Evolutionary conservation across 208 protist species (phyloP), one percentile per base, ranked within the genome.

Genomic region (Crithidia fasciculata): DNA sequence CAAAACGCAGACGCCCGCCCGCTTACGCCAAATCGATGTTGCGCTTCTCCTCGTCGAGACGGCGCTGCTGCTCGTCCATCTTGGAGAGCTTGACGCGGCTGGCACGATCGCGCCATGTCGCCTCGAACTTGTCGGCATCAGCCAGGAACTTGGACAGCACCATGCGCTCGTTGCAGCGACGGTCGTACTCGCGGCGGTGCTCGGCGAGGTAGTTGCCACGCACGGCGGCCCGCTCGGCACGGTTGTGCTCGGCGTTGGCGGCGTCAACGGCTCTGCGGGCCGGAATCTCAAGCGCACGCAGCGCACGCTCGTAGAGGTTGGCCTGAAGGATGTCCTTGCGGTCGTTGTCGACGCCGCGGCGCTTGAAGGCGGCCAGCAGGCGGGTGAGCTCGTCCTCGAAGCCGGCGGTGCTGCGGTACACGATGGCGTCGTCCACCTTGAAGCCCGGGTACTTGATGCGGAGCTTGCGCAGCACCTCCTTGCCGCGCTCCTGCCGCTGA

Each of bases 101-200:
- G 28, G 55, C 54, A 18, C 50, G 54, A 57, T 78, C 80, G 18
- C 70, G 74, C 71, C 75, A 84, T 58, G 91, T 74, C 40, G 86
- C 78, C 81, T 89, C 81, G 71, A 92, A 93, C 15, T 65, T 67
- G 13, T 72, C 73, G 4, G 85, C 89, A 41, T 94, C 86, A 47
- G 78, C 68, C 15, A 93, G 63, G 56, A 95, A 95, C 56, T 84
- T 80, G 18, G 70, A 70, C 15, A 96, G 76, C 13, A 86, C 78
- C 41, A 72, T 53, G 66, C 90, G 86, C 44, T 89, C 86, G 66
- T 84, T 74, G 65, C 87, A 77, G 28, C 88, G 84, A 52, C 87
- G 84, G 4, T 96, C 89, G 76, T 87, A 95, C 77, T 96, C 88
- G 55, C 84, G 80, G 50, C 87, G 85, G 75, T 96, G 92, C 78